Evolutionary conservation across 495 filamentous ascomycete genomes (phyloP), one percentile per base, ranked within the genome.

Genomic region (Daldinia grandis): DNA sequence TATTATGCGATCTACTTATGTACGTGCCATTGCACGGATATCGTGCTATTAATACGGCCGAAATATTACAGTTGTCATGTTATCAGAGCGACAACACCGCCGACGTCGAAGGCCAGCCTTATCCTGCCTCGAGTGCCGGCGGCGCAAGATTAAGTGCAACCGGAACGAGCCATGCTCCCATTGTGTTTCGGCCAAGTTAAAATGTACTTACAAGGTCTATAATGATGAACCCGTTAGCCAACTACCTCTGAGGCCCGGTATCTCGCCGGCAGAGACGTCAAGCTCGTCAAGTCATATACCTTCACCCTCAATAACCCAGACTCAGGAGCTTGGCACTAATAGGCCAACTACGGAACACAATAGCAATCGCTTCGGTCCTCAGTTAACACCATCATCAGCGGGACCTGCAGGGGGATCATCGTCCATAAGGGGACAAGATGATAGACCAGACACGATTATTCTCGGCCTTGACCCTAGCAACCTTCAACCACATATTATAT

Each of bases 81-180:
- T 37, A 50, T 73, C 74, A 71, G 69, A 76, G 35, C 69, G 64
- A 63, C 68, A 68, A 65, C 51, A 62, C 58, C 76, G 67, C 10
- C 72, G 74, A 30, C 79, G 79, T 47, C 71, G 81, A 25, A 74
- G 81, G 53, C 79, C 79, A 19, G 78, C 81, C 14, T 66, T 79
- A 24, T 81, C 81, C 0, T 84, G 83, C 35, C 61, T 83, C 9
- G 81, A 83, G 49, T 86, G 84, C 63, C 78, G 80, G n/a, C 83
- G 82, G 10, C 81, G 83, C 30, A 86, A 85, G 76, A 81, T 86
- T 70, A 84, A 81, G 63, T 86, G 83, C 66, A 80, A 86, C 62
- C 77, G 78, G 31, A 74, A 69, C 27, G 72, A 78, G 14, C 83
- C 82, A 31, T 86, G 83, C 64, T 63, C 76, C 14, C 82, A 81